Base-by-base conservation (phyloP, 768 basidiomycete genomes). In the Mycena indigotica region DNA sequence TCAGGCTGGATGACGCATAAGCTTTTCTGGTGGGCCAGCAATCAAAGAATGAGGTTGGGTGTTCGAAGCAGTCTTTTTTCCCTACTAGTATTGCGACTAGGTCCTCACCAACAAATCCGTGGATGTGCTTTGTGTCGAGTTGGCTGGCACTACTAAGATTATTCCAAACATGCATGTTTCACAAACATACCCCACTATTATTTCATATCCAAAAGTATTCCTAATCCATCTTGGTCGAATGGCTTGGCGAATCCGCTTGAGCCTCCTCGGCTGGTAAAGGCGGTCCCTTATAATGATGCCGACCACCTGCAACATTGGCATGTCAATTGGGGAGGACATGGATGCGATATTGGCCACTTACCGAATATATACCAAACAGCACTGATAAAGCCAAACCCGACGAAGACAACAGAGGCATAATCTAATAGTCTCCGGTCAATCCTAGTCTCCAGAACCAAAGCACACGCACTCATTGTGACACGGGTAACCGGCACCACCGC, bases 331-430 rank as follows among this genome's bases (percentile, higher is more conserved):
- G 23, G 2, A n/a, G 26, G 1, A 1, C 1, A 21, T 17, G 3
- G 38, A 4, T 2, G 8, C 23, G 13, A 5, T 46, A 13, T 24
- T 16, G 23, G 23, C 15, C 26, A 79, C 82, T 39, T 58, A 85
- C 83, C 77, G 56, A 84, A 77, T 28, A 78, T 46, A 61, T 88
- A 88, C 86, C 86, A 88, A 24, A 77, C 70, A 0, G 77, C 81
- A 51, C 85, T 85, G 28, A 88, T 77, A 16, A 72, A 57, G 1
- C 73, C 83, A 58, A 88, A 87, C 3, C 83, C 86, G 38, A 85
- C 81, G 56, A 87, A 87, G 16, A 87, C 85, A 15, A 84, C 86
- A 8, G 82, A 82, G 12, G 86, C 86, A 58, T 86, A 86, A 70
- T 89, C 86, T 87, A n/a, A 17, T 39, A 40, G 6, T 12, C 25